Evolutionary conservation across 106 monocot genomes (phyloP), one percentile per base, ranked within the genome.

Genomic region (Dendrobium chrysotoxum): DNA sequence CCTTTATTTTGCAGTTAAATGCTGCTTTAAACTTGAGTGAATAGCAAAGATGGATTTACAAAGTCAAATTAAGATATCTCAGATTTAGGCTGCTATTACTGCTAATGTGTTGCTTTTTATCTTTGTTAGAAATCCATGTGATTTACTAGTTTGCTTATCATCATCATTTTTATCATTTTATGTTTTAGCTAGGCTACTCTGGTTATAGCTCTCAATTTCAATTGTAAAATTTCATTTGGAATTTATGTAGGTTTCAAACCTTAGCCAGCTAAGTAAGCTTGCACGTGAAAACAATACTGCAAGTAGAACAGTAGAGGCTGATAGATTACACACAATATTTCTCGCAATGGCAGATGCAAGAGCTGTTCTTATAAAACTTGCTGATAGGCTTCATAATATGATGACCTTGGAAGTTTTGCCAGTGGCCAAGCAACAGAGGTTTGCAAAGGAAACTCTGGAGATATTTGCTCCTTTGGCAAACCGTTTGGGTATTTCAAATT

Each of bases 381-480:
- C 95, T 10, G 95, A 95, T 72, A 85, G 95, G 81, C 84, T 95
- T 61, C 95, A 95, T 79, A 95, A 95, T 82, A 95, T 95, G 95
- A 90, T 92, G 92, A 95, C 95, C 28, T 57, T 95, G 68, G 95
- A 92, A 65, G 82, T 88, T 45, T 83, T 95, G 82, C 92, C 95
- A 5, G 72, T 84, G 75, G 44, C 75, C 38, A 95, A 94, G 42
- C 92, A 89, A 46, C 87, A 88, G 76, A 88, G 90, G 77, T 92
- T 90, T 86, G 92, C 92, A 45, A 94, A 92, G 76, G 94, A 93
- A 80, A 94, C 96, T 16, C 71, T 94, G 58, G 92, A 92, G 82
- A 92, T 94, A 18, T 97, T 97, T 82, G 90, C 83, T 75, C 95
- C 95, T 35, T 82, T 95, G 75, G 92, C 95, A 18, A 95, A 95